A percentile compares a stretch with the other conserved stretches of the same genome.
Conservation (phyloP, 148 eudicot genomes). For the Silene conica region DNA sequence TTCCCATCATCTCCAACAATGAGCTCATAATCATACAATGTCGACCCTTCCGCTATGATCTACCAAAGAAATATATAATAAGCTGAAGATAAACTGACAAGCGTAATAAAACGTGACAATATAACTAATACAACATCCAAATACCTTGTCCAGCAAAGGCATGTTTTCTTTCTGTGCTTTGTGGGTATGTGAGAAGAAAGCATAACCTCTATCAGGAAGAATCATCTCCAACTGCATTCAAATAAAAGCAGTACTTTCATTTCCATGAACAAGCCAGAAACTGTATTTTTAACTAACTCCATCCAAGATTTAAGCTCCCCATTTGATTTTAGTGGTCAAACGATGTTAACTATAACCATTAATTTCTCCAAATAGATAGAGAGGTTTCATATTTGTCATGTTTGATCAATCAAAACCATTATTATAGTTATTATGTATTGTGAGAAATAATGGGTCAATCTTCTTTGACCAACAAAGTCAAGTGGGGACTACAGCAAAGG, state of each 20-base stretch:
- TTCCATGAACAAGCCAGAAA: neutral
- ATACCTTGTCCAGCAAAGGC: slow-evolving; percentile 92
- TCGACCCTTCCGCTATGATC: slow-evolving; percentile 73
- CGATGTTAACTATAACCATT: neutral
- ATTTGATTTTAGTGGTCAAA: neutral
- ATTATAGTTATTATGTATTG: too few relatives aligned
- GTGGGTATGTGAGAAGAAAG: slow-evolving; percentile 98
- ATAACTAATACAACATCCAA: neutral
- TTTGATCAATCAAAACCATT: too few relatives aligned
- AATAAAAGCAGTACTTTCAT: slow-evolving; percentile 10
- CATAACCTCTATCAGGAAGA: slow-evolving; percentile 93
- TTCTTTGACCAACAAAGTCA: neutral
- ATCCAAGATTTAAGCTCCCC: neutral
- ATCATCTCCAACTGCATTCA: slow-evolving; percentile 87
- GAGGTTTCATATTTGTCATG: too few relatives aligned
- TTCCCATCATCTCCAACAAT: slow-evolving; percentile 82
- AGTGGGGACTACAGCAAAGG: neutral
- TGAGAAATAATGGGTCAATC: neutral
- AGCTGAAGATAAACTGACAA: slow-evolving; percentile 9
- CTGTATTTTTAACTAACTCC: neutral
- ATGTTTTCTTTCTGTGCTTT: slow-evolving; percentile 95
- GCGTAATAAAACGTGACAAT: slow-evolving; percentile 6
- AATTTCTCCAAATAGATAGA: too few relatives aligned
- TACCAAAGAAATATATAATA: slow-evolving; percentile 23
- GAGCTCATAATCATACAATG: slow-evolving; percentile 94